Conservation (phyloP, 345 rosid species). For the Psidium friedrichsthalianum region DNA sequence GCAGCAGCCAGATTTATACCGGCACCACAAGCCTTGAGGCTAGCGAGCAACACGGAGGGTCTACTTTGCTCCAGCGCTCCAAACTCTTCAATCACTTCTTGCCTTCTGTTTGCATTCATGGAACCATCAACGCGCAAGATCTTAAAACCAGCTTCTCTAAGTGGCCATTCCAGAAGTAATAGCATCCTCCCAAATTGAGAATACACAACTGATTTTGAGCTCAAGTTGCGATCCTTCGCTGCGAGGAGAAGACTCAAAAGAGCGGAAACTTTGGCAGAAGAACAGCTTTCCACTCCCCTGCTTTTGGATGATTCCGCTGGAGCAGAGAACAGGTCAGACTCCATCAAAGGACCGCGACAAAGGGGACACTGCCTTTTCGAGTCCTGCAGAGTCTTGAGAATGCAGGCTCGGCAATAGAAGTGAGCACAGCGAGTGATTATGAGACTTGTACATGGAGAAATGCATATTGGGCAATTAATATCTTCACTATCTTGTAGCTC, state of each 20-base stretch:
- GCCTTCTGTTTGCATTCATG: slow-evolving; percentile 56
- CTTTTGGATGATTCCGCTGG: slow-evolving; percentile 34
- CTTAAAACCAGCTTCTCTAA: slow-evolving; percentile 67
- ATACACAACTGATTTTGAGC: slow-evolving; percentile 57
- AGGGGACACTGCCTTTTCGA: slow-evolving; percentile 57
- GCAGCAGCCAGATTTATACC: slow-evolving; percentile 84
- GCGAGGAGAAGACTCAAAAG: slow-evolving; percentile 44
- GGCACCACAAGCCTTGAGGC: slow-evolving; percentile 66
- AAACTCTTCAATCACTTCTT: slow-evolving; percentile 55
- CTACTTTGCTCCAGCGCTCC: slow-evolving; percentile 19
- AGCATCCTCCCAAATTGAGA: slow-evolving; percentile 76
- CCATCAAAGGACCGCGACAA: slow-evolving; percentile 56
- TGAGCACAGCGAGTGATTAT: slow-evolving; percentile 81
- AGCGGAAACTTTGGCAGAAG: slow-evolving; percentile 48
- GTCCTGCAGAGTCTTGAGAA: slow-evolving; percentile 46
- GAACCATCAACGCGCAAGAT: slow-evolving; percentile 63
- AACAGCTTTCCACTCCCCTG: slow-evolving; percentile 4
- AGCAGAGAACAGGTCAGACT: slow-evolving; percentile 65
- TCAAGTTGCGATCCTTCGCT: slow-evolving; percentile 30
- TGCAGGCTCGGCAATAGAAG: slow-evolving; percentile 65
- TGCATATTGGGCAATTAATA: slow-evolving; percentile 85
- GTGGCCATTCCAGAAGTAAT: slow-evolving; percentile 46
- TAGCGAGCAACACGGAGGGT: slow-evolving; percentile 64
- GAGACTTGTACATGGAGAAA: slow-evolving; percentile 46
- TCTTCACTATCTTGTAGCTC: slow-evolving; percentile 83